Percentiles rank a stretch among this genome's conserved stretches.
Evolutionary conservation across 1,139 yeast genomes (phyloP).

Genomic region (Lodderomyces orthopsilosis): DNA sequence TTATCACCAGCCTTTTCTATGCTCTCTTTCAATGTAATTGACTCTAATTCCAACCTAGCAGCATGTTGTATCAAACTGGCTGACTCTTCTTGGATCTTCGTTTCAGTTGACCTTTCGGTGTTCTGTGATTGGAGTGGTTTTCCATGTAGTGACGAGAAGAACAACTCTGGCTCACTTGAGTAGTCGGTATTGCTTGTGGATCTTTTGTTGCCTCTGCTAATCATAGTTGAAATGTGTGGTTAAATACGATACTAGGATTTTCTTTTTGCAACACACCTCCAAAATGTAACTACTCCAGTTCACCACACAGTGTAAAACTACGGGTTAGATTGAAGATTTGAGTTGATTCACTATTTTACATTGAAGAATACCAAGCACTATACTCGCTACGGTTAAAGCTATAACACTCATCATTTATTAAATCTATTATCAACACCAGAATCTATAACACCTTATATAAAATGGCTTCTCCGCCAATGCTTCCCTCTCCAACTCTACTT

Average conservation of each 20-base stretch:
- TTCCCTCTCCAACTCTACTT: conserved; percentile 13
- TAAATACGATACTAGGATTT: not conserved
- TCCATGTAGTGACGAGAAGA: not conserved
- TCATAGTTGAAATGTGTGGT: not conserved
- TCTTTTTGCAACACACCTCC: not conserved
- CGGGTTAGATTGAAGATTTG: no score
- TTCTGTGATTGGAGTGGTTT: conserved; percentile 11
- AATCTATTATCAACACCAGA: conserved; percentile 30
- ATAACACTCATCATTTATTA: not conserved
- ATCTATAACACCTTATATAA: conserved; percentile 29
- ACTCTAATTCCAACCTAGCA: conserved; percentile 32
- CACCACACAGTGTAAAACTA: no score
- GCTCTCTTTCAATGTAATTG: conserved; percentile 25
- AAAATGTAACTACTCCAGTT: no score
- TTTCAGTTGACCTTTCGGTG: conserved; percentile 13
- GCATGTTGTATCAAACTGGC: conserved; percentile 26
- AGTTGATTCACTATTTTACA: no score
- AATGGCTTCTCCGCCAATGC: conserved; percentile 15
- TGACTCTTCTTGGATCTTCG: not conserved
- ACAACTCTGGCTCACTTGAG: not conserved
- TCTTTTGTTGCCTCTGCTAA: not conserved
- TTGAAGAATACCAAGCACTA: no score
- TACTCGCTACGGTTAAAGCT: no score
- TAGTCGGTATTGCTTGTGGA: not conserved
- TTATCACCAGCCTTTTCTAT: conserved; percentile 10